These are phyloP conservation scores for Vaucheria bursata DNA, from an alignment of 352 stramenopile genomes.

Conservation along the genomic window DNA sequence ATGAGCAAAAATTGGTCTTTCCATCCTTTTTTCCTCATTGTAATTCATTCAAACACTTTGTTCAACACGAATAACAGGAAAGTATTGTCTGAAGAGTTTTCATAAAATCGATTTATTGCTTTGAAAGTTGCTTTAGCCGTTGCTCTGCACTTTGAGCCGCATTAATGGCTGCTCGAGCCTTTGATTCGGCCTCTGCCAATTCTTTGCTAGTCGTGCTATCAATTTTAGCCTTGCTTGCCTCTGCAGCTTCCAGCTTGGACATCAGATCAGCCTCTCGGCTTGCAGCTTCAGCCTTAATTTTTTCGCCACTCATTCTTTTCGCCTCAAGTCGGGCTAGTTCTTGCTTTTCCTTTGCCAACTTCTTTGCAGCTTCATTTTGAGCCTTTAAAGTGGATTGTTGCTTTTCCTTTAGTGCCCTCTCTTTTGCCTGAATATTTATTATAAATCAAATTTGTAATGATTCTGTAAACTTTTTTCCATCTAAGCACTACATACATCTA, in stretches of 20 bases:
- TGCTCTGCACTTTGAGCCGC: background rate
- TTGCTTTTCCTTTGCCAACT: background rate
- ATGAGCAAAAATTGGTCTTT: too few relatives aligned
- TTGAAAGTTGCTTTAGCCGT: background rate
- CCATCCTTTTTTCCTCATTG: too few relatives aligned
- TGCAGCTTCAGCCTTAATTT: background rate
- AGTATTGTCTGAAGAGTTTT: too few relatives aligned
- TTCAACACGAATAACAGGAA: too few relatives aligned
- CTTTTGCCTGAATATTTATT: background rate
- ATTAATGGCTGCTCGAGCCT: background rate
- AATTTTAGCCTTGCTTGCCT: background rate
- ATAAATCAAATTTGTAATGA: background rate
- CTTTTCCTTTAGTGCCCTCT: constrained; percentile 5
- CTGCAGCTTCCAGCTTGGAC: background rate
- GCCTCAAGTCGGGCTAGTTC: background rate
- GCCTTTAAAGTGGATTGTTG: background rate
- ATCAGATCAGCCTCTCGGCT: background rate
- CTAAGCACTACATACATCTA: background rate
- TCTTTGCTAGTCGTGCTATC: background rate
- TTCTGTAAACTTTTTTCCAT: background rate
- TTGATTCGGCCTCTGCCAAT: background rate
- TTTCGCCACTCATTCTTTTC: background rate
- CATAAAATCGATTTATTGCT: too few relatives aligned
- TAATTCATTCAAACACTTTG: too few relatives aligned
- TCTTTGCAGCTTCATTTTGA: background rate